Base-by-base conservation (phyloP, 2,329 filamentous ascomycete genomes). In the Cladophialophora psammophila region DNA sequence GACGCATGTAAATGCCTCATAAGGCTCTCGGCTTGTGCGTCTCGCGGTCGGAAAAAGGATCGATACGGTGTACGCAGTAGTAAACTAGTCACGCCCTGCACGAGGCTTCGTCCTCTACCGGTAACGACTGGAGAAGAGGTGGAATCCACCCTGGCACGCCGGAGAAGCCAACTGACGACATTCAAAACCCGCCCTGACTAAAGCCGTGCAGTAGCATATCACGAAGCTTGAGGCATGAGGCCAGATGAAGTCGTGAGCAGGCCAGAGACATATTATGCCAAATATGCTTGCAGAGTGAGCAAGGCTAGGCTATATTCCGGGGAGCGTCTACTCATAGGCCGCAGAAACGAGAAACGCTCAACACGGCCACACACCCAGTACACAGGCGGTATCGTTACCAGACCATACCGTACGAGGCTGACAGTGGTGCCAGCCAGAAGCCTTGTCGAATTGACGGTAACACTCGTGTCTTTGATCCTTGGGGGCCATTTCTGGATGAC, bases 1-100 rank as follows among this genome's bases (percentile, higher is more conserved):
- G 15, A 61, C 6, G 45, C 18, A 26, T 26, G 48, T 61, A 63
- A 63, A 63, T 63, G 50, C 60, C 60, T 56, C 50, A 63, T 31
- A 34, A 52, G 58, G 42, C 42, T 60, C 38, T 15, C 10, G 26
- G 20, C 4, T 13, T 32, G 18, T 15, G 20, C 15, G 35, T 26
- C 15, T 31, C 55, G 31, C 8, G 35, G 36, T 7, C 8, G 32
- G 34, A 15, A 12, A 20, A 38, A 26, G 55, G 36, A 20, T 38
- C 26, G 36, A 58, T 9, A 38, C 20, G 35, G 18, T 57, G 34
- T 58, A 15, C 31, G n/a, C 26, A 26, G 26, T 26, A 5, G 8
- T 42, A 13, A 42, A 42, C 40, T 42, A 42, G 40, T n/a, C 40
- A 42, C 18, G 40, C 15, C 40, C 8, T 42, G 45, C 45, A 26